Base-by-base conservation (phyloP, 768 basidiomycete species). In the Clitopilus hobsonii region DNA sequence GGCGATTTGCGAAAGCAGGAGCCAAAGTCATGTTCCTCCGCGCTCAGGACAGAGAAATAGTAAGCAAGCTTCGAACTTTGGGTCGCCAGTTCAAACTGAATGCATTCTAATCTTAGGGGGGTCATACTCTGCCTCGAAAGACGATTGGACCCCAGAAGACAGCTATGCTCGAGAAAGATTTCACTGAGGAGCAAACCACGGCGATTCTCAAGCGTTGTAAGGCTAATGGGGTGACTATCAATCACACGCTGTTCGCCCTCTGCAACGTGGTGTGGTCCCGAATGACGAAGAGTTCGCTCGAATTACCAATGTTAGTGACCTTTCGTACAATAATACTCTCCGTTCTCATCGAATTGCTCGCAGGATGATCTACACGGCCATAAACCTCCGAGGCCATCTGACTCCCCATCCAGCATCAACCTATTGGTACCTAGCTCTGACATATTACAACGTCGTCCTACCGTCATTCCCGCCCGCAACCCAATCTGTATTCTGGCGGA, bases 331-430 rank as follows among this genome's bases (percentile, higher is more conserved):
- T 6, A 1, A 5, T 11, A 29, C 25, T 28, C 27, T 10, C 24
- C 25, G 14, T 32, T 23, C 45, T 47, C 38, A 53, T 26, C 14
- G 48, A 49, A 45, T 47, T 30, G 29, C 18, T 36, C 36, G 22
- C 51, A 79, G 77, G 59, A 79, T 88, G 80, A 76, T 88, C 67
- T 89, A 89, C 67, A 84, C 85, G 4, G 86, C 86, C 13, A 69
- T 85, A 28, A 89, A 86, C 66, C 70, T 87, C 22, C 78, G 86
- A 1, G 76, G 81, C 3, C 77, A 76, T 64, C 70, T 77, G 52
- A 58, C 67, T 24, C 63, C 65, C 26, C 64, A 71, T 10, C 61
- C 64, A 1, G 62, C 70, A 29, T 61, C 65, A 52, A 84, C 84
- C 22, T 80, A 82, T 67, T 85, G 82, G 79, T 84, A 80, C 69